phyloP scores from a whole-genome alignment of 257 asterid genomes.

The Przewalskia tangutica region DNA sequence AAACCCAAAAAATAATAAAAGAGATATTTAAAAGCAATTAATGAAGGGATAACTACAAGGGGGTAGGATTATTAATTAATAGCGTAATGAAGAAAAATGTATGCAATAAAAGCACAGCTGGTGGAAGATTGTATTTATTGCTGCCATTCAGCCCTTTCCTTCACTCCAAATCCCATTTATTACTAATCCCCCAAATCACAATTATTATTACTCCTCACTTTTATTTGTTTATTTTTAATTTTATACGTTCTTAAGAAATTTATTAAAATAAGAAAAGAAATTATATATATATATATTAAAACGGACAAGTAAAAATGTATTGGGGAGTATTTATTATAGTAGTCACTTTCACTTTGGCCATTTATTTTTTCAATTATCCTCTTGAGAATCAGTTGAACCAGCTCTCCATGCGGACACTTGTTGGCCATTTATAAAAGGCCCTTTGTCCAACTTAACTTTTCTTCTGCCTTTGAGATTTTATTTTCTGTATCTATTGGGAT shows the following conservation, averaged over 20 bases:
- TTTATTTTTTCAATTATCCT: too few species aligned
- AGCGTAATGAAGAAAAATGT: slow-evolving; percentile 5
- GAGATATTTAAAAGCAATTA: slow-evolving; percentile 23
- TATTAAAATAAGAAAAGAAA: too few species aligned
- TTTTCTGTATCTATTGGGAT: background rate
- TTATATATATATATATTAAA: too few species aligned
- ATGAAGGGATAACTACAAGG: slow-evolving; percentile 13
- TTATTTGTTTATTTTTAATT: too few species aligned
- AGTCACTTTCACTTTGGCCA: too few species aligned
- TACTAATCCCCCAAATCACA: background rate
- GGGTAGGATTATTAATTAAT: background rate
- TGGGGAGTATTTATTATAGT: too few species aligned
- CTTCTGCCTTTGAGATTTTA: background rate
- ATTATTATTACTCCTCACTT: background rate
- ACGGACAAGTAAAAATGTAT: too few species aligned
- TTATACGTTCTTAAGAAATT: too few species aligned
- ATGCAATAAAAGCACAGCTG: slow-evolving; percentile 26
- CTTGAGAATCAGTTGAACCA: too few species aligned
- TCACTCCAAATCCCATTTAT: background rate
- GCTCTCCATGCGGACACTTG: too few species aligned
- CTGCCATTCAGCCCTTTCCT: slow-evolving; percentile 21
- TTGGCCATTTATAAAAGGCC: background rate
- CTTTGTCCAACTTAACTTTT: background rate
- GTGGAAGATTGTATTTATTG: slow-evolving; percentile 34
- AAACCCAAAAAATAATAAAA: background rate